These are phyloP conservation scores for Auricularia sp. DNA, from an alignment of 768 basidiomycete species.

Conservation along the genomic window DNA sequence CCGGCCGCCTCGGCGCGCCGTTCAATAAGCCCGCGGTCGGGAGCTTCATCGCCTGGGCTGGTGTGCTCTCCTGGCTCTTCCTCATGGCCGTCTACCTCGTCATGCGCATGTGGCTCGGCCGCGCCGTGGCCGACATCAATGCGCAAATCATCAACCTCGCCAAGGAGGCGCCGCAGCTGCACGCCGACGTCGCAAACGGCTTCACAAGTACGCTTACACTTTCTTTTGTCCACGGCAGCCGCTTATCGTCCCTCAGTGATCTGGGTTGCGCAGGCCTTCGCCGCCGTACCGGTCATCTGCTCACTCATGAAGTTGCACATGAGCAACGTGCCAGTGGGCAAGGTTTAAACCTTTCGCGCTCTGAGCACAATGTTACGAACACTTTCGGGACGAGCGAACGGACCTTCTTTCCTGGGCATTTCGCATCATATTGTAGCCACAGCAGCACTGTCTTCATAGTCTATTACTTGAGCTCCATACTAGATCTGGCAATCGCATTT, in stretches of 20 bases:
- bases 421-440: background rate
- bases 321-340: slow-evolving; percentile 10
- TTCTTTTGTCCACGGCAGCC: background rate
- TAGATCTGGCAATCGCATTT: too few relatives aligned
- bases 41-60: slow-evolving; percentile 59
- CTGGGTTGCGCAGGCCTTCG: slow-evolving; percentile 72
- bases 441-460: too few relatives aligned
- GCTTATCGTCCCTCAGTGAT: slow-evolving; percentile 40
- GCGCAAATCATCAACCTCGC: slow-evolving; percentile 44
- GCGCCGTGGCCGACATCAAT: slow-evolving; percentile 73
- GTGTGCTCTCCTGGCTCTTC: slow-evolving; percentile 52
- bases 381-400: background rate
- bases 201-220: slow-evolving; percentile 53
- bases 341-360: background rate
- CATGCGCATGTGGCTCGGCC: slow-evolving; percentile 72
- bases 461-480: too few relatives aligned
- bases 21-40: slow-evolving; percentile 53
- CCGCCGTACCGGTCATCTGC: slow-evolving; percentile 56
- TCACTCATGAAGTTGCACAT: slow-evolving; percentile 62
- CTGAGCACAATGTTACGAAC: background rate
- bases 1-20: slow-evolving; percentile 35
- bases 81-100: slow-evolving; percentile 49
- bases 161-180: slow-evolving; percentile 43
- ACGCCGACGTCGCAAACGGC: slow-evolving; percentile 57
- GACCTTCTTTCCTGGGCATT: background rate